Evolutionary conservation across 208 protist genomes (phyloP).

Genomic region (Willaertia magna): DNA sequence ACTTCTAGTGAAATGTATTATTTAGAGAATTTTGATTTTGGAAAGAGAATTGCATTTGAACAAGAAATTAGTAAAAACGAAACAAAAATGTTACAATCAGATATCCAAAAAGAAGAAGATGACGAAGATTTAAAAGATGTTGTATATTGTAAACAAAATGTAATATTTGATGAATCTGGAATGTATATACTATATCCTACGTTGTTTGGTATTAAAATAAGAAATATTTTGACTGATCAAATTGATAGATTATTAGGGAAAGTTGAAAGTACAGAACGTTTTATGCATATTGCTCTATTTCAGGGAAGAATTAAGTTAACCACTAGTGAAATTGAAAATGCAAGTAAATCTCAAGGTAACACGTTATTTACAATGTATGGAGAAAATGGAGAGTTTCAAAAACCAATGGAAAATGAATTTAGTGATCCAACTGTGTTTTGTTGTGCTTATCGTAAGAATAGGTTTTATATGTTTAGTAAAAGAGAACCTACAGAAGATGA

Average conservation of each 20-base stretch:
- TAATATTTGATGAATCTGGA: slow-evolving; percentile 58
- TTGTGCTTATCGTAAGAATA: slow-evolving; percentile 44
- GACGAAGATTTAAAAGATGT: neutral
- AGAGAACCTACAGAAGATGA: slow-evolving; percentile 47
- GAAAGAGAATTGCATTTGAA: slow-evolving; percentile 54
- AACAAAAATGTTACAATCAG: no score
- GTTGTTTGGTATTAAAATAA: slow-evolving; percentile 61
- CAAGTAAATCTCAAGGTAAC: neutral
- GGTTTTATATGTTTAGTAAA: slow-evolving; percentile 62
- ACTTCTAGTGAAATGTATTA: slow-evolving; percentile 16
- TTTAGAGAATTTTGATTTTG: slow-evolving; percentile 70
- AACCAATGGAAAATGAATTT: neutral
- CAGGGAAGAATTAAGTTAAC: slow-evolving; percentile 36
- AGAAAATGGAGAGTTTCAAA: neutral
- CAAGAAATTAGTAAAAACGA: slow-evolving; percentile 23
- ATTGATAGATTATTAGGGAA: slow-evolving; percentile 34
- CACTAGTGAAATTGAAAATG: neutral
- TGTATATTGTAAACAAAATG: slow-evolving; percentile 2
- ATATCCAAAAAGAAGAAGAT: neutral
- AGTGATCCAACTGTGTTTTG: slow-evolving; percentile 60
- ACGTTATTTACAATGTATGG: neutral
- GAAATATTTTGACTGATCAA: slow-evolving; percentile 48
- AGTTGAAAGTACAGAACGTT: slow-evolving; percentile 54
- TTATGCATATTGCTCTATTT: slow-evolving; percentile 51
- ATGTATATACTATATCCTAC: slow-evolving; percentile 64